Evolutionary conservation across 2,329 filamentous ascomycete genomes (phyloP).

Genomic region (Trichoderma simmonsii): DNA sequence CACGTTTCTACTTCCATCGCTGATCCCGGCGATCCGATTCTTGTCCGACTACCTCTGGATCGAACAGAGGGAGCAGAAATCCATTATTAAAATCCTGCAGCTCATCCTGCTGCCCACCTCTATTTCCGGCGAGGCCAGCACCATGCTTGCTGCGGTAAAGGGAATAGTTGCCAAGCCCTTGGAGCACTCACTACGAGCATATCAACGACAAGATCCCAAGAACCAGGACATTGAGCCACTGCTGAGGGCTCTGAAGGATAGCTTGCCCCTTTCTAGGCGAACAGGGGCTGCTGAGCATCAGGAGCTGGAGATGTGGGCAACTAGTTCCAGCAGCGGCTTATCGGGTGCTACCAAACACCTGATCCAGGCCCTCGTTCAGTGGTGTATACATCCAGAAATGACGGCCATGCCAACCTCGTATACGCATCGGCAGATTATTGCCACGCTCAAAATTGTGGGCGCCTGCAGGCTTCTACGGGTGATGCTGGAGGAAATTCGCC

Average conservation of each 20-base stretch:
- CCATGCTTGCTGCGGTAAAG: constrained; percentile 68
- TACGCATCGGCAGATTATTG: constrained; percentile 67
- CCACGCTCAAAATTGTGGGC: constrained; percentile 59
- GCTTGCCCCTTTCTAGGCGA: constrained; percentile 56
- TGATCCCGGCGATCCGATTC: constrained; percentile 71
- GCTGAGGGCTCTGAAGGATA: constrained; percentile 61
- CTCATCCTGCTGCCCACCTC: constrained; percentile 68
- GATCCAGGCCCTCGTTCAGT: constrained; percentile 61
- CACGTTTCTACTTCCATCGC: constrained; percentile 74
- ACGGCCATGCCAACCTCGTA: constrained; percentile 62
- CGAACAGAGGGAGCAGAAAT: constrained; percentile 62
- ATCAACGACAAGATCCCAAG: constrained; percentile 64
- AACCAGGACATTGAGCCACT: constrained; percentile 69
- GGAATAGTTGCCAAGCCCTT: constrained; percentile 68
- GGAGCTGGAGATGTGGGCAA: constrained; percentile 67
- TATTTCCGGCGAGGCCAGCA: constrained; percentile 66
- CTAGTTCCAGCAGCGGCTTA: constrained; percentile 54
- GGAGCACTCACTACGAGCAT: constrained; percentile 62
- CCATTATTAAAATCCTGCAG: constrained; percentile 68
- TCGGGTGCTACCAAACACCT: constrained; percentile 56
- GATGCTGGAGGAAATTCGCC: constrained; percentile 65
- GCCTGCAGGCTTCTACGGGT: constrained; percentile 57
- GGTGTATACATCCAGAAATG: constrained; percentile 57
- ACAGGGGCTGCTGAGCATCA: constrained; percentile 60
- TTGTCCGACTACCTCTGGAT: constrained; percentile 68